Evolutionary conservation across 164 flowering plant species (phyloP), one percentile per base, ranked within the genome.

Genomic region (Akebia trifoliata): DNA sequence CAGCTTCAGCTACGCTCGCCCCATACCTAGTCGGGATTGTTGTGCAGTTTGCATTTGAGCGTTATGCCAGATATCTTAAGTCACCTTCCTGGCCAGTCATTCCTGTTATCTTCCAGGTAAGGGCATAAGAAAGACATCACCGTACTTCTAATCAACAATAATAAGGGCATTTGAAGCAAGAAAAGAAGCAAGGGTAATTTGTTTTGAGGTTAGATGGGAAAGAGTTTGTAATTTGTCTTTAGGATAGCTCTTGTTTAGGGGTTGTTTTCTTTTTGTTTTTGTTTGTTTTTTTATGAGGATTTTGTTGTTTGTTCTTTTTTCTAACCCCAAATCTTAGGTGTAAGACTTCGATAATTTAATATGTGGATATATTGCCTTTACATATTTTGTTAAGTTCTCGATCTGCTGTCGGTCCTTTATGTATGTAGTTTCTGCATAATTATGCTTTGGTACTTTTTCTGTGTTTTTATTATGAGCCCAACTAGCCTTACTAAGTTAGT

Each of bases 1-100:
- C 98, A 35, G 98, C 98, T 63, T 92, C 98, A 38, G 98, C 98
- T 49, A 86, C 98, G 54, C 92, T 92, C 43, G 96, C 98, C 26
- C 98, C 98, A 11, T 88, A 84, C 72, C 81, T 92, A 50, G 98
- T 92, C 61, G 98, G 98, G 46, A 82, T 89, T 44, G 78, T 86
- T 52, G 93, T 92, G 50, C 98, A 92, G 54, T 92, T 86, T 72
- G 86, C 98, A 56, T 92, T 92, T 60, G 96, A 89, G 78, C 93
- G 74, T 70, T 87, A 82, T 72, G 88, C 94, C 14, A 82, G 76
- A 72, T 72, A 75, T 62, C 34, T 53, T 10, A 82, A 79, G 28
- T 92, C 96, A 38, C 88, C 90, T 59, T 85, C 98, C 12, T 74
- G 85, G 83, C 74, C 91, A 34, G 81, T 79, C 64, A 82, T 92